Conservation (phyloP, 352 stramenopile genomes). For the Phytophthora boehmeriae region DNA sequence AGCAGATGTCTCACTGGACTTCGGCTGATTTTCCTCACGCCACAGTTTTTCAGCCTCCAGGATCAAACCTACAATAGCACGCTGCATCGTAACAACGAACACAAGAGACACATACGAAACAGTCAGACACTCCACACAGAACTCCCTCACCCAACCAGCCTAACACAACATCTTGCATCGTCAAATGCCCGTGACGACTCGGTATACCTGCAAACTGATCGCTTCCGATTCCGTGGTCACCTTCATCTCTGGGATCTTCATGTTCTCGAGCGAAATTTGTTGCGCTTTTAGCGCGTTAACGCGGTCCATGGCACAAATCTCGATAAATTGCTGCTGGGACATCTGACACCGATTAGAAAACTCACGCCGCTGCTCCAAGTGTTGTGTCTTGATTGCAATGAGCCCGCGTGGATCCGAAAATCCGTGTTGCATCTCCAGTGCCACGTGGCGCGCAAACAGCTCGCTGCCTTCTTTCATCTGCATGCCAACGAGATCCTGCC, state of each 20-base stretch:
- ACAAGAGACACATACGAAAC: constrained; percentile 14
- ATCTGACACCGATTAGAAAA: constrained; percentile 72
- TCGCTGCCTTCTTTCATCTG: constrained; percentile 86
- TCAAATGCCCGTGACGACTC: not conserved
- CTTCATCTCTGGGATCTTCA: constrained; percentile 75
- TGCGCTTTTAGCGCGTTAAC: constrained; percentile 62
- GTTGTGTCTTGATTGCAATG: constrained; percentile 65
- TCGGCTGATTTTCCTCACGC: constrained; percentile 49
- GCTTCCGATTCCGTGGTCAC: constrained; percentile 54
- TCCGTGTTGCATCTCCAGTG: constrained; percentile 50
- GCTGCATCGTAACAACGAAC: constrained; percentile 36
- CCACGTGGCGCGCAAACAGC: constrained; percentile 61
- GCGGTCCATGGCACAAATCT: constrained; percentile 75
- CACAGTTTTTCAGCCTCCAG: constrained; percentile 73
- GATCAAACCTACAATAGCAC: constrained; percentile 70
- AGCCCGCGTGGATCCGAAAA: constrained; percentile 50
- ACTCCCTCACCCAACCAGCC: constrained; percentile 3
- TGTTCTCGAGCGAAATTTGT: constrained; percentile 70
- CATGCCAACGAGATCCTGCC: constrained; percentile 80
- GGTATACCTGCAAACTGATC: constrained; percentile 59
- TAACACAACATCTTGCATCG: constrained; percentile 1
- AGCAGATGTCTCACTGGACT: constrained; percentile 20
- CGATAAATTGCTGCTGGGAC: constrained; percentile 82
- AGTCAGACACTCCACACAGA: not conserved
- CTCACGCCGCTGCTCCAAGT: constrained; percentile 67